These are phyloP conservation scores for Solanum neorickii DNA, from an alignment of 257 asterid species.

Conservation along the genomic window DNA sequence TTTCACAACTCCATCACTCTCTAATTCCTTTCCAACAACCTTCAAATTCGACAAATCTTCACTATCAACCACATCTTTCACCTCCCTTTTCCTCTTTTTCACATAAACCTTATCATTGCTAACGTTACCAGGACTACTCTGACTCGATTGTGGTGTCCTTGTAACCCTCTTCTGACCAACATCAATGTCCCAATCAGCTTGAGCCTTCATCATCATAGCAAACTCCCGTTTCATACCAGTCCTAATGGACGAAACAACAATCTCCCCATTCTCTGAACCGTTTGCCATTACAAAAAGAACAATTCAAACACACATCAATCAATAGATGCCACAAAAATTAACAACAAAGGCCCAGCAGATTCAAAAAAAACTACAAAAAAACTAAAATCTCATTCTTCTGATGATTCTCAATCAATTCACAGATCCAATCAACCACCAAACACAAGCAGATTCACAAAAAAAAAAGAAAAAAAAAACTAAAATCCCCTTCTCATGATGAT, in stretches of 20 bases:
- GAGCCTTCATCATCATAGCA: slow-evolving; percentile 64
- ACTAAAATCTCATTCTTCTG: neutral
- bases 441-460: neutral
- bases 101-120: slow-evolving; percentile 3
- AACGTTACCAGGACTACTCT: slow-evolving; percentile 7
- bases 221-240: slow-evolving; percentile 86
- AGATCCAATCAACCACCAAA: neutral
- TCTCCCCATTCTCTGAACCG: slow-evolving; percentile 38
- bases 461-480: neutral
- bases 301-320: neutral
- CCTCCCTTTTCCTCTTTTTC: slow-evolving; percentile 27
- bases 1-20: neutral
- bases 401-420: neutral
- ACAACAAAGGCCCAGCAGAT: neutral
- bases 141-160: slow-evolving; percentile 35
- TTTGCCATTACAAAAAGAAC: slow-evolving; percentile 11
- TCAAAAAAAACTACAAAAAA: neutral
- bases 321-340: neutral
- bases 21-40: slow-evolving; percentile 1
- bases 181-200: slow-evolving; percentile 32
- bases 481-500: neutral
- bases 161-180: slow-evolving; percentile 55
- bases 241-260: slow-evolving; percentile 51
- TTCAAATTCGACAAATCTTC: slow-evolving; percentile 18
- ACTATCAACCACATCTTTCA: neutral